Percentiles rank a stretch among this genome's conserved stretches.
phyloP scores from a whole-genome alignment of 208 protist species.

The Leishmania mexicana region DNA sequence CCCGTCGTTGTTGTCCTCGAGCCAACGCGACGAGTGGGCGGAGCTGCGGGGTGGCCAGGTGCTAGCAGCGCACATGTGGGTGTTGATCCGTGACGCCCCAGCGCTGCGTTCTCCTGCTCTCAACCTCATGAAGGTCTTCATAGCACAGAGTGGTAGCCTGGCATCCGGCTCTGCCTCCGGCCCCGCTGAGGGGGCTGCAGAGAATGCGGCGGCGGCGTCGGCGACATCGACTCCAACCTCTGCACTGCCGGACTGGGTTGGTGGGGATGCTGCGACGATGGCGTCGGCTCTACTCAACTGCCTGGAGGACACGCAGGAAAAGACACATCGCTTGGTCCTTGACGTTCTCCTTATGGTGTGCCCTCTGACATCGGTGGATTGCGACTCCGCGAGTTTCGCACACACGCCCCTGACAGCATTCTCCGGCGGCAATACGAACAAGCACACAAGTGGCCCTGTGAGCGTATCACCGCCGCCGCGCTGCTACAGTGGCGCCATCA shows the following conservation, averaged over 20 bases:
- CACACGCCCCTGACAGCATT: not conserved
- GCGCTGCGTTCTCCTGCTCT: constrained; percentile 27
- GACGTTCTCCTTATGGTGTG: constrained; percentile 45
- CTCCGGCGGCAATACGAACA: not conserved
- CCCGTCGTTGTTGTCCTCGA: not conserved
- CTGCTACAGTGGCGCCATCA: not conserved
- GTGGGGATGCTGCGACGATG: constrained; percentile 25
- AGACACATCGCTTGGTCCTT: constrained; percentile 42
- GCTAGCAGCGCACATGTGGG: constrained; percentile 33
- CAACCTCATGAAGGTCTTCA: constrained; percentile 36
- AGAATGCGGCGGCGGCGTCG: not conserved
- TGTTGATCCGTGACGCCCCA: constrained; percentile 32
- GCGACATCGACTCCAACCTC: not conserved
- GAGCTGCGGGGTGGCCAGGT: constrained; percentile 33
- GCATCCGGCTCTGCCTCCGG: not conserved
- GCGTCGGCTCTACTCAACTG: constrained; percentile 37
- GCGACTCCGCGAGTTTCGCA: not conserved
- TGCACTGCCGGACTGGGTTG: constrained; percentile 31
- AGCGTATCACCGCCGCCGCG: not conserved
- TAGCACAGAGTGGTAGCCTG: constrained; percentile 8
- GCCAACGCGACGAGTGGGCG: not conserved
- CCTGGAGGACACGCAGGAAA: constrained; percentile 49
- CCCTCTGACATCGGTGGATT: constrained; percentile 26
- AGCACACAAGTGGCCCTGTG: not conserved
- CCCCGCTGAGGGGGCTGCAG: not conserved